These are phyloP conservation scores for Thalassiosira hispida DNA, from an alignment of 352 stramenopile species.

Conservation along the genomic window DNA sequence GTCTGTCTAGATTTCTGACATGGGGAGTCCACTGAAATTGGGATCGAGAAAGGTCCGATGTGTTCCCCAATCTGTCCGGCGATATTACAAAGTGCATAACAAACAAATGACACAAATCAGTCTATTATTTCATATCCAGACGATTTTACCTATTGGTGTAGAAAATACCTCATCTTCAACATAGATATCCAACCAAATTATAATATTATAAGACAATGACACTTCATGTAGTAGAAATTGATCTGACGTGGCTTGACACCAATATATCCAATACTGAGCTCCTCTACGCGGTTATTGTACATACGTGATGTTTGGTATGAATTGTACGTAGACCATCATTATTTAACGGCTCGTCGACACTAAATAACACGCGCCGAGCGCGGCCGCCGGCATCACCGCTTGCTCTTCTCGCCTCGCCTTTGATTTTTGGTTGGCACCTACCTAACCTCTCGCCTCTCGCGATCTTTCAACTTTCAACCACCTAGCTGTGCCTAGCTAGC, in stretches of 20 bases:
- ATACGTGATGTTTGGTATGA: not conserved
- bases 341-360: not conserved
- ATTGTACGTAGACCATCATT: not conserved
- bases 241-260: not conserved
- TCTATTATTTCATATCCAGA: not conserved
- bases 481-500: no score
- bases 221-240: not conserved
- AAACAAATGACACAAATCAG: not conserved
- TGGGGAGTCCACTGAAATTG: no score
- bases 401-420: no score
- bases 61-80: not conserved
- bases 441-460: no score
- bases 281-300: not conserved
- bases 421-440: no score
- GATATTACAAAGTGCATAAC: not conserved
- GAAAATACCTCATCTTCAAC: no score
- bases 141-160: not conserved
- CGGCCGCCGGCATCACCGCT: no score
- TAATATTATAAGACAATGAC: not conserved
- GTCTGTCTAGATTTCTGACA: no score
- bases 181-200: no score
- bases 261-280: not conserved
- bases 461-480: no score
- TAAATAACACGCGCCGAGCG: no score
- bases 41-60: no score